phyloP scores from a whole-genome alignment of 1,139 yeast species.

The Pneumocystis murina region DNA sequence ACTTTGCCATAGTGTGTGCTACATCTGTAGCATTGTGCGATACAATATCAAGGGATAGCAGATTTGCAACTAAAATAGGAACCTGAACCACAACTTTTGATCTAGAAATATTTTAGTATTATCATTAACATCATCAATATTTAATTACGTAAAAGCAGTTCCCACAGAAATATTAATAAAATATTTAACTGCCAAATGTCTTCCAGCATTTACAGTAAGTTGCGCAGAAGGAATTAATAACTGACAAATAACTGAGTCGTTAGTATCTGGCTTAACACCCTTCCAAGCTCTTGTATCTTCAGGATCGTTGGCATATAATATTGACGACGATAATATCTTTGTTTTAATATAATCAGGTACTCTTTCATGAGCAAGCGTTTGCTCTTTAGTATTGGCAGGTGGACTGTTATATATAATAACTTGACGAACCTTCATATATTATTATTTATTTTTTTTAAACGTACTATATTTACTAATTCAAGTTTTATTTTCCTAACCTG shows the following conservation, averaged over 20 bases:
- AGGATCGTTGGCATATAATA: constrained; percentile 1
- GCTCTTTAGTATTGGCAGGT: constrained; percentile 9
- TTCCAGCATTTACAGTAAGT: constrained; percentile 9
- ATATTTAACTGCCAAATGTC: constrained; percentile 5
- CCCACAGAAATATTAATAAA: constrained; percentile 2
- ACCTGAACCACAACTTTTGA: neutral
- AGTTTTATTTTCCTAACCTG: constrained; percentile 3
- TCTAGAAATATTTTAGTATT: neutral
- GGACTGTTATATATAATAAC: constrained; percentile 7
- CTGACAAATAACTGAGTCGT: constrained; percentile 5
- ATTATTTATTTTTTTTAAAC: neutral
- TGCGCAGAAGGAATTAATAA: constrained; percentile 7
- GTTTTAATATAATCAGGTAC: constrained; percentile 8
- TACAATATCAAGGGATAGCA: neutral
- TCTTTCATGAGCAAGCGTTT: constrained; percentile 4
- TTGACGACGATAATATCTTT: constrained; percentile 4
- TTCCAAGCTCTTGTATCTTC: constrained; percentile 4
- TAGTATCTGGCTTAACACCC: constrained; percentile 8
- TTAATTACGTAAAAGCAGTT: neutral
- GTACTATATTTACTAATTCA: neutral
- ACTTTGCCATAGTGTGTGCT: neutral
- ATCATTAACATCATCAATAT: neutral
- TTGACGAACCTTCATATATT: constrained; percentile 4
- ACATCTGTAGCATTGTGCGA: neutral
- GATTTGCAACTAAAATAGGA: neutral